These are phyloP conservation scores for Phellopilus nigrolimitatus DNA, from an alignment of 1,284 basidiomycete genomes.

Conservation along the genomic window DNA sequence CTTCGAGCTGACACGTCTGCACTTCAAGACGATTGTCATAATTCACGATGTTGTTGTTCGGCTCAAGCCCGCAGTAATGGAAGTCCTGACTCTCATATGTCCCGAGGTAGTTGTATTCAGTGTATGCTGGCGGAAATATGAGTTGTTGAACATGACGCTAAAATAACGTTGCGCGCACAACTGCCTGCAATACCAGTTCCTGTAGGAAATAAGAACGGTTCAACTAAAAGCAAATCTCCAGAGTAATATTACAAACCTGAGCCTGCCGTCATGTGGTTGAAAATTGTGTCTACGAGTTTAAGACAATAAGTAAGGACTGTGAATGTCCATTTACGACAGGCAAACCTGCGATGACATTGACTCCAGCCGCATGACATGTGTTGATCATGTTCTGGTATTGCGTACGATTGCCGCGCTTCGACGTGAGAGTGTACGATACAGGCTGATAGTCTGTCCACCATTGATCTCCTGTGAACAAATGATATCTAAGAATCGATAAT, in stretches of 20 bases:
- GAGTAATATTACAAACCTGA: conserved; percentile 18
- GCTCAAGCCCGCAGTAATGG: conserved; percentile 57
- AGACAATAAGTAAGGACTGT: conserved; percentile 20
- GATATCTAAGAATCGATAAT: not conserved
- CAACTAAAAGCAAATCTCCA: too few relatives aligned
- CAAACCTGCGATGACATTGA: conserved; percentile 54
- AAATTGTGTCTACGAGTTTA: conserved; percentile 54
- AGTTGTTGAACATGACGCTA: conserved; percentile 20
- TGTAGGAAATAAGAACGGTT: conserved; percentile 10
- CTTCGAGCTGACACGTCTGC: conserved; percentile 53
- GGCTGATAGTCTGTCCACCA: conserved; percentile 74
- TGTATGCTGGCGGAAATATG: conserved; percentile 33
- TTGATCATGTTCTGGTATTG: conserved; percentile 54
- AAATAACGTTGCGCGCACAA: conserved; percentile 14
- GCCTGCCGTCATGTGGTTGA: conserved; percentile 58
- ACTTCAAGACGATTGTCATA: conserved; percentile 50
- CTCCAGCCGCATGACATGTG: conserved; percentile 56
- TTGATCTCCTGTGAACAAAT: conserved; percentile 28
- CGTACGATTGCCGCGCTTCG: conserved; percentile 50
- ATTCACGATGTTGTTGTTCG: conserved; percentile 50
- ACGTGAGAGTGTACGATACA: conserved; percentile 55
- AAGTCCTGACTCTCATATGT: conserved; percentile 41
- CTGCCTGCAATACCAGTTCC: conserved; percentile 48
- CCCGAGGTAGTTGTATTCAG: conserved; percentile 41
- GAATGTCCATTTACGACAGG: conserved; percentile 17